phyloP scores from a whole-genome alignment of 2,329 filamentous ascomycete genomes.

The Leptographium flavum region DNA sequence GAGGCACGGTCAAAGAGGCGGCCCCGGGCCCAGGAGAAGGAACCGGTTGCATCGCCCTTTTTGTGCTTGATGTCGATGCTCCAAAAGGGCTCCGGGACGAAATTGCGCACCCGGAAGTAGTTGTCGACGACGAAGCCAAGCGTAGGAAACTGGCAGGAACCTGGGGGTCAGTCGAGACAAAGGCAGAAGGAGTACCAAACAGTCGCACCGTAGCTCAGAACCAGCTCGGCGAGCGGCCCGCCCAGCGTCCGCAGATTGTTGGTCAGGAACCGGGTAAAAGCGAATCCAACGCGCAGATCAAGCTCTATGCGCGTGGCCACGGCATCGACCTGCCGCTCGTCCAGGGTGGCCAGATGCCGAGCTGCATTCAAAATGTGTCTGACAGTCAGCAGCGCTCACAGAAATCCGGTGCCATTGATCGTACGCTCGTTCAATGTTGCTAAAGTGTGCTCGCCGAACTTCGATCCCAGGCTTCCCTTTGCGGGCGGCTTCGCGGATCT shows the following conservation, averaged over 20 bases:
- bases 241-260: conserved; percentile 61
- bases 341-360: conserved; percentile 58
- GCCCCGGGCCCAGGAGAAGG: conserved; percentile 69
- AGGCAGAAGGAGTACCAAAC: background rate
- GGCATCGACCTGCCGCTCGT: conserved; percentile 75
- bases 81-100: conserved; percentile 89
- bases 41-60: conserved; percentile 64
- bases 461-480: conserved; percentile 60
- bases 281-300: conserved; percentile 80
- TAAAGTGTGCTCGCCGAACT: conserved; percentile 80
- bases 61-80: conserved; percentile 71
- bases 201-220: conserved; percentile 65
- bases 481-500: conserved; percentile 70
- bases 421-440: conserved; percentile 84
- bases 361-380: conserved; percentile 83
- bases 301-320: conserved; percentile 83
- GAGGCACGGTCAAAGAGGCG: conserved; percentile 79
- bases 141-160: conserved; percentile 91
- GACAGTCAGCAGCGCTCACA: background rate
- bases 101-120: conserved; percentile 87
- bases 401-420: background rate
- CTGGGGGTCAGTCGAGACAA: conserved; percentile 23
- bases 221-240: conserved; percentile 45
- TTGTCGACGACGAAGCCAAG: conserved; percentile 93
- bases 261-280: conserved; percentile 82